Percentiles rank a stretch among this genome's conserved stretches.
These are phyloP conservation scores for Anthoceros angustus DNA, from an alignment of 225 moss, liverwort and hornwort species.

Conservation along the genomic window DNA sequence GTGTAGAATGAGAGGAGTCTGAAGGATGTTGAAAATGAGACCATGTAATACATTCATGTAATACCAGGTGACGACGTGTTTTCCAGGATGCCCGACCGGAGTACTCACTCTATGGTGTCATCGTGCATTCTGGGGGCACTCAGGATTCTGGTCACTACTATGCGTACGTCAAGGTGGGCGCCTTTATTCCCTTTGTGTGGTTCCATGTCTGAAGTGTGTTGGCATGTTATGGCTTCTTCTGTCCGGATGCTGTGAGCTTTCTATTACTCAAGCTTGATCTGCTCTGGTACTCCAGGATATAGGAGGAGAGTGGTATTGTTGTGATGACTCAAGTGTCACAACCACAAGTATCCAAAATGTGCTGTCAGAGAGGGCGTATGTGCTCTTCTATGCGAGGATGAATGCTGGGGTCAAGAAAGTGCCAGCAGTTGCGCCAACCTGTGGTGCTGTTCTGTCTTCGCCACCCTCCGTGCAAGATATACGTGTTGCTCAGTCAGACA, in stretches of 20 bases:
- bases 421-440: background rate
- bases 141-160: constrained; percentile 81
- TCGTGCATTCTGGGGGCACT: constrained; percentile 59
- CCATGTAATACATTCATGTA: background rate
- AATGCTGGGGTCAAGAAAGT: constrained; percentile 6
- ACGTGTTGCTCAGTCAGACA: constrained; percentile 5
- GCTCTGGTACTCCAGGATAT: constrained; percentile 31
- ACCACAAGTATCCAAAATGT: constrained; percentile 20
- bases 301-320: constrained; percentile 66
- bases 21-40: background rate
- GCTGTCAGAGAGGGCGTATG: constrained; percentile 12
- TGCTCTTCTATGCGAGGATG: constrained; percentile 13
- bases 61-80: background rate
- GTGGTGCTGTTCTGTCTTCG: constrained; percentile 10
- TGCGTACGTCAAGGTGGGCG: constrained; percentile 55
- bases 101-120: constrained; percentile 61
- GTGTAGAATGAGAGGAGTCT: background rate
- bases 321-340: constrained; percentile 55
- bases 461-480: constrained; percentile 10
- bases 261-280: background rate
- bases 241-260: background rate
- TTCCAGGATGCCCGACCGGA: constrained; percentile 68
- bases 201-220: background rate
- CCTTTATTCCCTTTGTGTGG: background rate
- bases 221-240: background rate